Evolutionary conservation across 208 protist genomes (phyloP), one percentile per base, ranked within the genome.

Genomic region (Wallacemonas sp.): DNA sequence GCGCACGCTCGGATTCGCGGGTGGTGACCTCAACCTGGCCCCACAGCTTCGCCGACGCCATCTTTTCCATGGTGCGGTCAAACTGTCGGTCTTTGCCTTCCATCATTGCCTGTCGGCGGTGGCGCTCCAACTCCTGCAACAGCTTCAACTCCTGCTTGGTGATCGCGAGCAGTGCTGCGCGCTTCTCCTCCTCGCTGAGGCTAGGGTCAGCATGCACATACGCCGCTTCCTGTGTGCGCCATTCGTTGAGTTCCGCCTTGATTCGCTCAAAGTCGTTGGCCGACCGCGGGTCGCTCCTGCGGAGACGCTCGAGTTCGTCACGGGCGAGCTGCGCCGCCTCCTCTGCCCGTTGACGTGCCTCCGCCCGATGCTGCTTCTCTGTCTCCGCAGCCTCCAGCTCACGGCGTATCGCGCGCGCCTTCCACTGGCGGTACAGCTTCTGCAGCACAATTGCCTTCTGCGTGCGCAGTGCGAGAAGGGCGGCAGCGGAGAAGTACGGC

Each of bases 101-200:
- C 65, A 81, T 66, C 39, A 77, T 45, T 8, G 91, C 92, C 42
- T 61, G 45, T 13, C 76, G 76, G 45, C 93, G 89, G 36, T 97
- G 86, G 61, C 79, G 75, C 62, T 99, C 97, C n/a, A 98, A 93
- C 27, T 97, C 97, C 73, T 98, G 95, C 29, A 99, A 74, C 46
- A 98, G 78, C 63, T 96, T 91, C 50, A 97, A 75, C 78, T 99
- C 93, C 64, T 97, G 95, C 63, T 93, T 88, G 2, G 97, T 95
- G 24, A 99, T 80, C 17, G 97, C 83, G 24, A 87, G 54, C 58
- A 97, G 73, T 8, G 92, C 89, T 19, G 66, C 63, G 22, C 86
- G 72, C 24, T 73, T 68, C 55, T 97, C 83, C 12, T 62, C 72
- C 24, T 81, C 63, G 15, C 76, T 75, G 22, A 94, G 68, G 24